phyloP scores from a whole-genome alignment of 306 rosid species.

The Gastrolobium villosum region DNA sequence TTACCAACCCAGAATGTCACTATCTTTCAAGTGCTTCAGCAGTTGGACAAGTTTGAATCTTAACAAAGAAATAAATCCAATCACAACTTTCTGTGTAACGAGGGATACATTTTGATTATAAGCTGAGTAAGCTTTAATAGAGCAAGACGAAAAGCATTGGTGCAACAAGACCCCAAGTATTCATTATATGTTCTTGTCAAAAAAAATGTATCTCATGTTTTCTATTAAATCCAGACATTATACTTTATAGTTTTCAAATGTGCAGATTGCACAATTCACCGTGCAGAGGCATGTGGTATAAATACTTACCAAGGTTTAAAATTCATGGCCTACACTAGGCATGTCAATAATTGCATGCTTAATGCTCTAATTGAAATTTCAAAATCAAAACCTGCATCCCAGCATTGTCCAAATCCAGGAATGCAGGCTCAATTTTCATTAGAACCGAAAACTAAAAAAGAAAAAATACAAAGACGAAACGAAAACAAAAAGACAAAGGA shows the following conservation, averaged over 20 bases:
- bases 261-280: constrained; percentile 34
- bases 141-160: constrained; percentile 37
- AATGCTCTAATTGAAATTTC: neutral
- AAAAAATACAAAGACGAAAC: neutral
- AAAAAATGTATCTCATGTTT: constrained; percentile 46
- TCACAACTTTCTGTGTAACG: constrained; percentile 41
- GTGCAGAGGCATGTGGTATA: neutral
- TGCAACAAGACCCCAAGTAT: constrained; percentile 36
- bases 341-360: constrained; percentile 21
- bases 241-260: constrained; percentile 44
- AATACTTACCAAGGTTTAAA: neutral
- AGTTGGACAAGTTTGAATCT: constrained; percentile 80
- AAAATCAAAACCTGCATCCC: constrained; percentile 27
- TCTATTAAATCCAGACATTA: constrained; percentile 44
- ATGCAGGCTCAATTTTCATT: constrained; percentile 27
- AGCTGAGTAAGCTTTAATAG: constrained; percentile 41
- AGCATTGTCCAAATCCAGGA: constrained; percentile 19
- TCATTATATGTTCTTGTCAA: constrained; percentile 28
- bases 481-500: constrained; percentile 26
- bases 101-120: constrained; percentile 44
- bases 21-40: constrained; percentile 88
- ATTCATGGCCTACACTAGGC: neutral
- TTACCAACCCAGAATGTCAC: constrained; percentile 67
- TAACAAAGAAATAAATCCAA: constrained; percentile 38
- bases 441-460: neutral